A percentile compares a stretch with the other conserved stretches of the same genome.
These are phyloP conservation scores for Podila horticola DNA, from an alignment of 192 early-diverging fungal species.

Conservation along the genomic window DNA sequence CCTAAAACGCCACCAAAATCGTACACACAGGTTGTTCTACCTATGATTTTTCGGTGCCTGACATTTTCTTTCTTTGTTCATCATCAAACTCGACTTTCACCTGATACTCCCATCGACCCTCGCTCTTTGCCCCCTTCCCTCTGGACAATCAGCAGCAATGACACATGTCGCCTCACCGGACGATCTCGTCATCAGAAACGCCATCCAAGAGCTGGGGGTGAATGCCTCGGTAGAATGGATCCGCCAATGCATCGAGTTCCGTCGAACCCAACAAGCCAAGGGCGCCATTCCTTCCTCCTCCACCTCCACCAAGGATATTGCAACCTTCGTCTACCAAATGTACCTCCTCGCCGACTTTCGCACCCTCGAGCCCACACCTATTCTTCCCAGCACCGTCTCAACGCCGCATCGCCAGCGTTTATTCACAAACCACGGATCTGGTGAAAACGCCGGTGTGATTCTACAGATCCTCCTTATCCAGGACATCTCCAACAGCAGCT, in stretches of 20 bases:
- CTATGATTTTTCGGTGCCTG: not conserved
- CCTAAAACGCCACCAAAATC: not conserved
- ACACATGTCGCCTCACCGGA: constrained; percentile 17
- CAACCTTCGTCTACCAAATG: constrained; percentile 35
- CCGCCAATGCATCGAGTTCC: constrained; percentile 36
- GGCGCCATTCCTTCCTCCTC: not conserved
- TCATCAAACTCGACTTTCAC: not conserved
- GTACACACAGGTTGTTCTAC: not conserved
- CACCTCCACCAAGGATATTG: constrained; percentile 5
- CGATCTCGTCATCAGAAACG: constrained; percentile 44
- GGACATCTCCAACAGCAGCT: constrained; percentile 26
- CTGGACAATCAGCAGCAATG: too few species aligned
- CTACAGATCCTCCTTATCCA: constrained; percentile 37
- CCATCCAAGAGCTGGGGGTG: constrained; percentile 22
- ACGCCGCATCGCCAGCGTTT: constrained; percentile 33
- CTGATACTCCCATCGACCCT: not conserved
- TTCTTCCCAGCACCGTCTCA: constrained; percentile 18
- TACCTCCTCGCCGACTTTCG: constrained; percentile 46
- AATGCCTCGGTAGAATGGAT: constrained; percentile 50
- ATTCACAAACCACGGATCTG: not conserved
- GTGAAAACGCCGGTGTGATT: constrained; percentile 19
- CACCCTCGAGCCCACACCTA: constrained; percentile 21
- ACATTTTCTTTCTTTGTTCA: not conserved
- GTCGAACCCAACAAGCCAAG: not conserved
- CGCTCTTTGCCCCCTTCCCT: not conserved